These are phyloP conservation scores for Alternaria viburni DNA, from an alignment of 2,329 filamentous ascomycete species.

Conservation along the genomic window DNA sequence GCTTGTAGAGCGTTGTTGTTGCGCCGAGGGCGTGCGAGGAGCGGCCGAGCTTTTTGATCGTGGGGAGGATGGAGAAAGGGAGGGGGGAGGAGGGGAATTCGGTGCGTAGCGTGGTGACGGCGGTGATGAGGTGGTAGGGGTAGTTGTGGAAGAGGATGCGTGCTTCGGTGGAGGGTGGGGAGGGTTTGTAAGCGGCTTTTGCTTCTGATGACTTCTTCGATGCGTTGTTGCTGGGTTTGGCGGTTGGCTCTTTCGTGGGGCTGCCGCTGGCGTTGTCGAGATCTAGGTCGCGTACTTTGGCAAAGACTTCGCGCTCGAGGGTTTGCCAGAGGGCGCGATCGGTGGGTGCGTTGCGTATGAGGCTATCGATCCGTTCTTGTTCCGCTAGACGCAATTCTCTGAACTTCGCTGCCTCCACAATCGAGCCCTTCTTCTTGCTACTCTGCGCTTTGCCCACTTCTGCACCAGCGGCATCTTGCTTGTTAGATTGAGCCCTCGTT, in stretches of 20 bases:
- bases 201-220: neutral
- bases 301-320: conserved; percentile 71
- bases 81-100: conserved; percentile 68
- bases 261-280: conserved; percentile 45
- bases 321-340: conserved; percentile 72
- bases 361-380: conserved; percentile 58
- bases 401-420: conserved; percentile 15
- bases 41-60: conserved; percentile 70
- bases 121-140: conserved; percentile 65
- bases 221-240: neutral
- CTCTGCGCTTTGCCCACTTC: conserved; percentile 10
- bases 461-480: neutral
- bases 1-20: conserved; percentile 72
- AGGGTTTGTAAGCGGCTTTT: neutral
- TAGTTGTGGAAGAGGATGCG: conserved; percentile 70
- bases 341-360: conserved; percentile 62
- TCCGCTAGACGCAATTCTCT: conserved; percentile 47
- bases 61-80: conserved; percentile 67
- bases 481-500: neutral
- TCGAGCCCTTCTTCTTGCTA: conserved; percentile 7
- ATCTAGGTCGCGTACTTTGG: conserved; percentile 63
- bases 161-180: conserved; percentile 47
- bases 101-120: conserved; percentile 63
- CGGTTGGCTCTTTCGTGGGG: conserved; percentile 4
- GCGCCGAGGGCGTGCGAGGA: conserved; percentile 75